Evolutionary conservation across 1,139 yeast species (phyloP), one percentile per base, ranked within the genome.

Genomic region (Protomyces macrosporus): DNA sequence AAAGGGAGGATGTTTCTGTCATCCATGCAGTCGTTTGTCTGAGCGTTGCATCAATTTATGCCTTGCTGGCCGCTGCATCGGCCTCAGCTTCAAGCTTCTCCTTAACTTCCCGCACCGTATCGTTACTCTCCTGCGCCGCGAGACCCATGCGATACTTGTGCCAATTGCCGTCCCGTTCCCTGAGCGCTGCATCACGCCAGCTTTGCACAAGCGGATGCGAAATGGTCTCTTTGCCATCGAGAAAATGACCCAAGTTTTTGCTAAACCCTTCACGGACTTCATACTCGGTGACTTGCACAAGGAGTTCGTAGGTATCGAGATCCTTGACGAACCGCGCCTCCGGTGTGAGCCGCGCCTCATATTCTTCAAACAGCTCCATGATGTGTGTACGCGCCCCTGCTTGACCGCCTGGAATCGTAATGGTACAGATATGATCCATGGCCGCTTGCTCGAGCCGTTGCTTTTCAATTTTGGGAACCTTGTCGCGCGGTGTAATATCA

Each of bases 241-340:
- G 84, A 71, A 93, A 91, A 70, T 89, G 62, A 23, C 54, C 56
- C 45, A 65, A 35, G 30, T 55, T 55, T 30, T 52, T 51, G n/a
- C 39, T 10, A 14, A 52, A 66, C 33, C 50, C 42, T 12, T 62
- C 65, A 34, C 64, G 66, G 71, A 83, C 70, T 75, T 90, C 97
- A 72, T 90, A 93, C 74, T 91, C 98, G 78, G 88, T 85, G 32
- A 96, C 88, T 75, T 93, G 97, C 68, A 88, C 83, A 69, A 91
- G 79, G 84, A 93, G 85, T 76, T 93, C 98, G 72, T 84, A 89
- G 80, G 93, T 93, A 75, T 93, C 98, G 65, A 93, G 84, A 74
- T 93, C 98, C 75, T 93, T 93, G 66, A 90, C 96, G 71, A 88
- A 89, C 65, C 86, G 81, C 4, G 98, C 97, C 74, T 93, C 98